Evolutionary conservation across 441 rosid genomes (phyloP).

Genomic region (Mallotus japonicus): DNA sequence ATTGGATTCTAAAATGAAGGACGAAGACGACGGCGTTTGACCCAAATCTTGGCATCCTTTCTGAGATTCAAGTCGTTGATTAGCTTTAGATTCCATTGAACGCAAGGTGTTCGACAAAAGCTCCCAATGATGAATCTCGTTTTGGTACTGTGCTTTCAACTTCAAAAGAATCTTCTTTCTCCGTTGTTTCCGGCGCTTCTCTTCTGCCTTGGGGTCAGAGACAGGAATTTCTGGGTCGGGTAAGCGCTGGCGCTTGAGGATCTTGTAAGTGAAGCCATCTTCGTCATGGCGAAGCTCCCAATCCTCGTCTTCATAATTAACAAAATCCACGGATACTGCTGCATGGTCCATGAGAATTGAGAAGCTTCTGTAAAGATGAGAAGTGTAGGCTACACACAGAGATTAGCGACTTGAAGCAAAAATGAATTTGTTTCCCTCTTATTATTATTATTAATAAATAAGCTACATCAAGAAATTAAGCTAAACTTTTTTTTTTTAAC

Average conservation of each 20-base stretch:
- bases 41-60: slow-evolving; percentile 15
- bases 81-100: slow-evolving; percentile 44
- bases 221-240: slow-evolving; percentile 29
- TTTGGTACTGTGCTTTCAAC: slow-evolving; percentile 49
- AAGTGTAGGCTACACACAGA: too few relatives aligned
- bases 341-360: slow-evolving; percentile 17
- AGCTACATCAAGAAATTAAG: too few relatives aligned
- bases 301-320: slow-evolving; percentile 34
- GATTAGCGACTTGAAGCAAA: too few relatives aligned
- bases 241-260: slow-evolving; percentile 52
- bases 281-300: slow-evolving; percentile 78
- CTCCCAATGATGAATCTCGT: slow-evolving; percentile 66
- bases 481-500: too few relatives aligned
- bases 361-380: too few relatives aligned
- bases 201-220: slow-evolving; percentile 48
- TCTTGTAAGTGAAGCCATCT: slow-evolving; percentile 76
- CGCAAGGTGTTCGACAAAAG: slow-evolving; percentile 51
- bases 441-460: too few relatives aligned
- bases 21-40: slow-evolving; percentile 26
- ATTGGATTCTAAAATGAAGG: not conserved
- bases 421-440: too few relatives aligned
- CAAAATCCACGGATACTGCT: slow-evolving; percentile 2
- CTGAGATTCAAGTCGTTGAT: slow-evolving; percentile 24
- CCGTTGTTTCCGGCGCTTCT: slow-evolving; percentile 42
- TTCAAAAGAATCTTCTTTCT: slow-evolving; percentile 47